phyloP scores from a whole-genome alignment of 2,329 filamentous ascomycete species.

The Canariomyces notabilis region DNA sequence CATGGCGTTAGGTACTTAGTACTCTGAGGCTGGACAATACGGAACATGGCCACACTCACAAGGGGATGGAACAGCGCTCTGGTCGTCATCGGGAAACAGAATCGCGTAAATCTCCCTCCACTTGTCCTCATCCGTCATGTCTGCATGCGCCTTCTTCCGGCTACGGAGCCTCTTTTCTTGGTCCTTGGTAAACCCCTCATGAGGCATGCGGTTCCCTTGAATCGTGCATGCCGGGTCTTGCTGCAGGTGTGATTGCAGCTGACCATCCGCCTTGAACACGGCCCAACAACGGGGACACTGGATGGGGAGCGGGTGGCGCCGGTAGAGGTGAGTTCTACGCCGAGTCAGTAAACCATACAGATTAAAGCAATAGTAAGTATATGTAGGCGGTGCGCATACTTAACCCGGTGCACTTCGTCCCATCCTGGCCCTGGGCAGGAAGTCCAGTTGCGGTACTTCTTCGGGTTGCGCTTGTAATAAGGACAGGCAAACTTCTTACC shows the following conservation, averaged over 20 bases:
- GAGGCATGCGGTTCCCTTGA: slow-evolving; percentile 9
- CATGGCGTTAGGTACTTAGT: neutral
- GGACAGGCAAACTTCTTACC: slow-evolving; percentile 25
- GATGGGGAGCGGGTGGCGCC: slow-evolving; percentile 22
- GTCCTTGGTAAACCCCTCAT: slow-evolving; percentile 24
- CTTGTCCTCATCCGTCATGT: slow-evolving; percentile 26
- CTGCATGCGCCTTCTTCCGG: slow-evolving; percentile 23
- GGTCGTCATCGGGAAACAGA: slow-evolving; percentile 24
- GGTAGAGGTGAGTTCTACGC: slow-evolving; percentile 23
- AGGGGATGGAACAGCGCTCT: slow-evolving; percentile 15
- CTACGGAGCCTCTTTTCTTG: slow-evolving; percentile 24
- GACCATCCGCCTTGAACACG: slow-evolving; percentile 17
- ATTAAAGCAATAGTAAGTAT: too few relatives aligned
- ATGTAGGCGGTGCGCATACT: slow-evolving; percentile 16
- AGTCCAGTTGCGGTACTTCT: slow-evolving; percentile 25
- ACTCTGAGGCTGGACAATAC: too few relatives aligned
- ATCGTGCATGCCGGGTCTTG: slow-evolving; percentile 21
- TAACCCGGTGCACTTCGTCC: slow-evolving; percentile 26
- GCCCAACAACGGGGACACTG: slow-evolving; percentile 26
- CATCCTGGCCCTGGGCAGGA: slow-evolving; percentile 26
- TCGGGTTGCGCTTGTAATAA: slow-evolving; percentile 25
- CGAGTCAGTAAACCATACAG: slow-evolving; percentile 4
- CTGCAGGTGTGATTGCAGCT: slow-evolving; percentile 20
- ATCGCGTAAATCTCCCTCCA: slow-evolving; percentile 26
- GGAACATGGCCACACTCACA: slow-evolving; percentile 15